Base-by-base conservation (phyloP, 305 asterid species). In the Fraxinus dipetala region DNA sequence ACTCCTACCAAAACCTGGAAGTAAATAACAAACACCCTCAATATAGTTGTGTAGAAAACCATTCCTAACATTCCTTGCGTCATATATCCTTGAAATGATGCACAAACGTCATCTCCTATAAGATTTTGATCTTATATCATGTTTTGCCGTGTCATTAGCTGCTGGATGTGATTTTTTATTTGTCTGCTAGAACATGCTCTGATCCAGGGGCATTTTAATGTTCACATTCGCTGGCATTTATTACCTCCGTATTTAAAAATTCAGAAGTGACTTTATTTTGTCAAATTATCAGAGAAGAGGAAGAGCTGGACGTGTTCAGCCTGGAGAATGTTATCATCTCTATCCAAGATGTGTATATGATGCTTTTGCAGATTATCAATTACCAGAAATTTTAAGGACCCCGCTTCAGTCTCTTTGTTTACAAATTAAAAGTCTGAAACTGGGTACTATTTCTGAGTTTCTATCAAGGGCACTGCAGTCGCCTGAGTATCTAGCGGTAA, bases 281-380 rank as follows among this genome's bases (percentile, higher is more conserved):
- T 84, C 80, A 73, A 32, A 87, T 82, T 80, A 85, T 80, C 87
- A 95, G 99, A 92, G 99, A 90, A 91, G 95, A 91, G 99, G 99
- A 89, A 91, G 99, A 87, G 98, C 99, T 34, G 99, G 99, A 45
- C 99, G 99, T 88, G 98, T 95, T 69, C 98, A 92, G 88, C 96
- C 99, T 34, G 99, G 99, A 86, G 96, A 92, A 83, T 95, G 99
- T 87, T 95, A 88, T 85, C 98, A 93, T 89, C 96, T 95, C 77
- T 95, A 93, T 85, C 98, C 98, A 59, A 90, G 85, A 92, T 91
- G 97, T 32, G 96, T 95, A 8, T 90, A 90, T 84, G 96, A 95
- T 87, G 93, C 90, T 77, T 94, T 95, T 90, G 92, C 95, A 30
- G 98, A 93, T 77, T 92, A 89, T 85, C 98, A 95, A 77, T 87